Base-by-base conservation (phyloP, 805 yeast species). In the Cyberlindnera maclurae region DNA sequence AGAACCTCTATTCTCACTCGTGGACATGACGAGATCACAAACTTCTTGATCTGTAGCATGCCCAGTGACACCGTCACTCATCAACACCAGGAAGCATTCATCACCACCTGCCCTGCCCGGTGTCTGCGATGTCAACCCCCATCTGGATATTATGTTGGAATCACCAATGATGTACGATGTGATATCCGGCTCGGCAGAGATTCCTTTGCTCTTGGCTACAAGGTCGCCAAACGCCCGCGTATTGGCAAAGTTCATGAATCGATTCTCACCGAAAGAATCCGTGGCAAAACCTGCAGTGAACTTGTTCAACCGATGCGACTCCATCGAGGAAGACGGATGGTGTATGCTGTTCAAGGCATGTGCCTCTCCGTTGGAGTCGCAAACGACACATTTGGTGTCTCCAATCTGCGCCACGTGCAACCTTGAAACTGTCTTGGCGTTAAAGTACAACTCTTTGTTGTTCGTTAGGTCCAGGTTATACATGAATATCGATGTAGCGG, bases 161-260 rank as follows among this genome's bases (percentile, higher is more conserved):
- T 79, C 79, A 1, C 95, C 95, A 20, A 88, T 69, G 10, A 83
- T 55, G 46, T 67, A 75, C 40, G 83, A 82, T 15, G 70, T 65
- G 34, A 93, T 68, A 45, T 93, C 97, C 0, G 98, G 98, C 62
- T 93, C 97, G 12, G 96, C 86, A 0, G 89, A 70, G 2, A 93
- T 77, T 1, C 98, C 98, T 56, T 77, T 74, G 28, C 80, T 70
- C 59, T 93, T 93, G 38, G 79, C 95, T 18, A 70, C 66, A 12
- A 79, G 53, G 61, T 93, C 98, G 30, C 98, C 98, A 69, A 93
- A 93, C 1, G 96, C 71, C 47, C 98, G 71, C 2, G 98, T 93
- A 54, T 93, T 93, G 16, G 97, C 96, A 55, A 79, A 81, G 28
- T 83, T 74, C 40, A 75, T 51, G 51, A 80, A 89, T 41, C 97